A percentile compares a stretch with the other conserved stretches of the same genome.
These are phyloP conservation scores for Paecilomyces sp. DNA, from an alignment of 2,329 filamentous ascomycete species.

Conservation along the genomic window DNA sequence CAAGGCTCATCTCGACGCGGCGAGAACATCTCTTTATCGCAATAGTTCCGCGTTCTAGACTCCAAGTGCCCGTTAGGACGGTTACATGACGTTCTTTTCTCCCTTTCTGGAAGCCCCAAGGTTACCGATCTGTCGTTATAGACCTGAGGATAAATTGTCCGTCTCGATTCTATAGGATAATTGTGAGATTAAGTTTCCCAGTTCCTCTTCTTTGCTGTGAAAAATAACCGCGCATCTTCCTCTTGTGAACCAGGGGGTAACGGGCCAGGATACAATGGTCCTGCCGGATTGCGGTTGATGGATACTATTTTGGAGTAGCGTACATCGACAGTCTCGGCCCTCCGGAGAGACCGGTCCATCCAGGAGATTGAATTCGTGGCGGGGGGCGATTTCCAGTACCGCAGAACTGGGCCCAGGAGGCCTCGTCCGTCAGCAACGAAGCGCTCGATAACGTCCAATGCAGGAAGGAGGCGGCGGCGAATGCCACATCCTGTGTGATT, in stretches of 20 bases:
- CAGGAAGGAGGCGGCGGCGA: constrained; percentile 30
- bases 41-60: neutral
- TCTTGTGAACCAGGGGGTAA: constrained; percentile 12
- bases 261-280: neutral
- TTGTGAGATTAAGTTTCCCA: constrained; percentile 23
- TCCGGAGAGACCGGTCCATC: constrained; percentile 7
- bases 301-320: constrained; percentile 8
- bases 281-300: neutral
- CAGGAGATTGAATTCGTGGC: constrained; percentile 8
- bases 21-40: neutral
- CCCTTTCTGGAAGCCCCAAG: neutral
- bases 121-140: neutral
- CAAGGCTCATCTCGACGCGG: neutral
- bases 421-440: constrained; percentile 26
- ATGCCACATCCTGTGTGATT: constrained; percentile 37
- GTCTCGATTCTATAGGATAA: neutral
- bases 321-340: constrained; percentile 8
- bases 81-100: neutral
- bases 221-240: constrained; percentile 25
- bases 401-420: constrained; percentile 20
- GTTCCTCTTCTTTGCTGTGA: constrained; percentile 27
- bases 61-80: neutral
- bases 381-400: constrained; percentile 10
- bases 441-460: constrained; percentile 31
- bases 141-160: neutral